A percentile compares a stretch with the other conserved stretches of the same genome.
phyloP scores from a whole-genome alignment of 208 protist genomes.

The Leishmania amazonensis region DNA sequence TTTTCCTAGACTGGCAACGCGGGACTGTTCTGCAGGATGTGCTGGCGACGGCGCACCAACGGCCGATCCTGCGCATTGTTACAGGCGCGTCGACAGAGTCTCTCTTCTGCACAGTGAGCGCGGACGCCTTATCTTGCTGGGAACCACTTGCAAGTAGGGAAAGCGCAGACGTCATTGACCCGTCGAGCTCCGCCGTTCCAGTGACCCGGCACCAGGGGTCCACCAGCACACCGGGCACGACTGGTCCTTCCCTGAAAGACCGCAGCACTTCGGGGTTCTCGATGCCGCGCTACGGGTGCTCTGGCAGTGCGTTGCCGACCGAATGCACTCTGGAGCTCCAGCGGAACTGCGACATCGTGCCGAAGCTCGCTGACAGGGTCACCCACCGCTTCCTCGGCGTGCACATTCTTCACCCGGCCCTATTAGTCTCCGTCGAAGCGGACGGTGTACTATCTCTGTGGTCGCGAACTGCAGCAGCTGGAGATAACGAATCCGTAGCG shows the following conservation, averaged over 20 bases:
- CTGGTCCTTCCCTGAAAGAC: not conserved
- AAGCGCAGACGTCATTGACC: not conserved
- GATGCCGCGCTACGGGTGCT: constrained; percentile 30
- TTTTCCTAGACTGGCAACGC: constrained; percentile 54
- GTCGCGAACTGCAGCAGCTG: constrained; percentile 1
- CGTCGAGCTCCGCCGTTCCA: not conserved
- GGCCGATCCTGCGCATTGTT: constrained; percentile 27
- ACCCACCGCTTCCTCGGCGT: constrained; percentile 31
- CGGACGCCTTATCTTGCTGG: constrained; percentile 54
- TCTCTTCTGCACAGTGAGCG: constrained; percentile 36
- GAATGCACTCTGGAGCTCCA: constrained; percentile 9
- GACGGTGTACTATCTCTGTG: constrained; percentile 46
- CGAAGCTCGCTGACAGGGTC: not conserved
- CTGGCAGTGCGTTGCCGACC: constrained; percentile 24
- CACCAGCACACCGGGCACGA: no score
- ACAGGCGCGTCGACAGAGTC: constrained; percentile 24
- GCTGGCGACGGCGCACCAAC: constrained; percentile 17
- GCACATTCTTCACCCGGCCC: constrained; percentile 10
- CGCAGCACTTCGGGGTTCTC: not conserved
- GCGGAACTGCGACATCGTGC: not conserved
- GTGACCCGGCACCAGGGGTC: not conserved
- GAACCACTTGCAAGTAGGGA: constrained; percentile 6
- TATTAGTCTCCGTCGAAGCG: constrained; percentile 35
- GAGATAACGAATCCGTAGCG: not conserved
- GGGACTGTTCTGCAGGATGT: constrained; percentile 39